phyloP scores from a whole-genome alignment of 2,329 filamentous ascomycete genomes.

The Paracorniculantispora psalliotae region DNA sequence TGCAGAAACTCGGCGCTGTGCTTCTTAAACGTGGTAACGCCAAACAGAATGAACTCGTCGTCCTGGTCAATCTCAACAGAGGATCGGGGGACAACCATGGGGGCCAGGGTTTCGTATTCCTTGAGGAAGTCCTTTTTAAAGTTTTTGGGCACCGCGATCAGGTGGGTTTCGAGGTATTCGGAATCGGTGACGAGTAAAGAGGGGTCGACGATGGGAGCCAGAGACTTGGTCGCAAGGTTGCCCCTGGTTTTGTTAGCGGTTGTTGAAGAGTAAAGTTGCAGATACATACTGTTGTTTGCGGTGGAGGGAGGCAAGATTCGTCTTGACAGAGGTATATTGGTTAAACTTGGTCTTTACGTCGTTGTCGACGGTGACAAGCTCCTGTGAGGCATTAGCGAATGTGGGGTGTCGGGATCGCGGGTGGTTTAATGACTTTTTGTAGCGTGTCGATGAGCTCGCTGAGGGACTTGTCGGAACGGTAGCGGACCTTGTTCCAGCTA shows the following conservation, averaged over 20 bases:
- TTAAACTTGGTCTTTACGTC: conserved; percentile 92
- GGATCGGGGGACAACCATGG: conserved; percentile 92
- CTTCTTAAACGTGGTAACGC: conserved; percentile 93
- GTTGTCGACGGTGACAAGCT: conserved; percentile 87
- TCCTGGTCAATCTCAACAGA: conserved; percentile 75
- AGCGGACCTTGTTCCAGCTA: conserved; percentile 96
- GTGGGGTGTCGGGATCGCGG: conserved; percentile 4
- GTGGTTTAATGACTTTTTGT: conserved; percentile 61
- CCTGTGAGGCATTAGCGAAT: conserved; percentile 43
- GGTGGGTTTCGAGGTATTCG: conserved; percentile 94
- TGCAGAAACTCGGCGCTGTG: conserved; percentile 80
- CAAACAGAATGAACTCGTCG: conserved; percentile 83
- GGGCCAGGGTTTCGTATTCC: conserved; percentile 79
- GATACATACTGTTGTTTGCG: conserved; percentile 74
- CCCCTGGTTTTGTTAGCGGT: conserved; percentile 50
- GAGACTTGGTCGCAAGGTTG: conserved; percentile 89
- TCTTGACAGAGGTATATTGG: conserved; percentile 90
- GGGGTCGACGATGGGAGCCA: conserved; percentile 83
- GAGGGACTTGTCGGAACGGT: conserved; percentile 86
- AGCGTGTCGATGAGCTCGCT: conserved; percentile 80
- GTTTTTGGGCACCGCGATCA: conserved; percentile 79
- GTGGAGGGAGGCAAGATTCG: conserved; percentile 73
- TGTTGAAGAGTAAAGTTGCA: neutral
- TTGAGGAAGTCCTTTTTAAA: conserved; percentile 83
- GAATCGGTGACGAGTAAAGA: conserved; percentile 77